Evolutionary conservation across 352 stramenopile species (phyloP).

Genomic region (Phytopythium aichiense): DNA sequence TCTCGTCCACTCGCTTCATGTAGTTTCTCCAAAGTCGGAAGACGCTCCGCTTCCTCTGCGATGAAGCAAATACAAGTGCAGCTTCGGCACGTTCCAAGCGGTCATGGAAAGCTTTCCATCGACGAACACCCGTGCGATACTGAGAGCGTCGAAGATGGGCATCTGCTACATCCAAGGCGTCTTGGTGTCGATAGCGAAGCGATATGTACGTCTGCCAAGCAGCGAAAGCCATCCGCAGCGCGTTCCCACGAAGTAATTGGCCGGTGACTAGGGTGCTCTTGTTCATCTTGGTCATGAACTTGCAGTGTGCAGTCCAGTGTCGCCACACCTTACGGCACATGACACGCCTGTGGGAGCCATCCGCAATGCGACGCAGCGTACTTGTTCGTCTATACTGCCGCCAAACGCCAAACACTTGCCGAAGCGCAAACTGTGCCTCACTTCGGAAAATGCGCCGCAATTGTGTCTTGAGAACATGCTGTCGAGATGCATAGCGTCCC

Average conservation of each 20-base stretch:
- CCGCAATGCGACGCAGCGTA: constrained; percentile 17
- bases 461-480: constrained; percentile 6
- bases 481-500: neutral
- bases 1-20: neutral
- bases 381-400: constrained; percentile 7
- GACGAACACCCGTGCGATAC: neutral
- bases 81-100: neutral
- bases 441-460: constrained; percentile 11
- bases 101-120: neutral
- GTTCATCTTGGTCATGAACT: constrained; percentile 23
- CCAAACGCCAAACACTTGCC: constrained; percentile 10
- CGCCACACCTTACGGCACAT: constrained; percentile 19
- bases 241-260: constrained; percentile 22
- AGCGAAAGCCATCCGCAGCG: constrained; percentile 17
- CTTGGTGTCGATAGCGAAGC: constrained; percentile 9
- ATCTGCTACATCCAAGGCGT: constrained; percentile 8
- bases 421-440: constrained; percentile 8
- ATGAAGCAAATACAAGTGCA: neutral
- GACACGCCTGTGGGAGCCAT: constrained; percentile 4
- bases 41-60: neutral
- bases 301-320: constrained; percentile 12
- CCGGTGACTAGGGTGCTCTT: constrained; percentile 20
- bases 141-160: neutral
- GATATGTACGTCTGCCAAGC: constrained; percentile 17
- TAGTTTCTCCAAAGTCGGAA: neutral